Percentiles rank a stretch among this genome's conserved stretches.
Conservation (phyloP, 257 asterid genomes). For the Schizonepeta tenuifolia region DNA sequence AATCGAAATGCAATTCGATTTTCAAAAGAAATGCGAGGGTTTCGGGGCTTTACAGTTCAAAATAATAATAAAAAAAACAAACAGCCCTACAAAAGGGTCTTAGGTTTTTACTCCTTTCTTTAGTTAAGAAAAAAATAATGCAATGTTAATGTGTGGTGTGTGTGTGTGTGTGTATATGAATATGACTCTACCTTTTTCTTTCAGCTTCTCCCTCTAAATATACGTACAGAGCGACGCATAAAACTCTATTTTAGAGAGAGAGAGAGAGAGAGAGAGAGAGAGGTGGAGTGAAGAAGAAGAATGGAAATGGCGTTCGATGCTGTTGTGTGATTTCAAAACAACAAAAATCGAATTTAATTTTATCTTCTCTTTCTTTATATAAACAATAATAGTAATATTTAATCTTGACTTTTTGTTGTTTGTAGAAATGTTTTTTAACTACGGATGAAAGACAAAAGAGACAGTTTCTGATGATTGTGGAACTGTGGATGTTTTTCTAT, state of each 20-base stretch:
- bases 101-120: slow-evolving; percentile 28
- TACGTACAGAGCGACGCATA: slow-evolving; percentile 10
- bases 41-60: slow-evolving; percentile 29
- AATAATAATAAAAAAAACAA: background rate
- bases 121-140: slow-evolving; percentile 29
- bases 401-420: slow-evolving; percentile 11
- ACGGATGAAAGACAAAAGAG: slow-evolving; percentile 42
- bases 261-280: slow-evolving; percentile 39
- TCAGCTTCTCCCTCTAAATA: slow-evolving; percentile 8
- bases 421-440: slow-evolving; percentile 18
- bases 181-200: background rate
- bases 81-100: slow-evolving; percentile 38
- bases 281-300: slow-evolving; percentile 36
- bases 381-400: background rate
- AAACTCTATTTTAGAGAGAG: slow-evolving; percentile 32
- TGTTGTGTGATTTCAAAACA: slow-evolving; percentile 26
- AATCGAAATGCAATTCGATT: slow-evolving; percentile 18
- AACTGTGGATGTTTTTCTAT: slow-evolving; percentile 29
- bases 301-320: slow-evolving; percentile 32
- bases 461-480: slow-evolving; percentile 35
- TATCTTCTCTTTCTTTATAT: background rate
- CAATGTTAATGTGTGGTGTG: background rate
- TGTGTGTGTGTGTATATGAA: slow-evolving; percentile 3
- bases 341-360: background rate
- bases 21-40: slow-evolving; percentile 33